Evolutionary conservation across 176 grass and related monocot species (phyloP), one percentile per base, ranked within the genome.

Genomic region (Paspalum vaginatum): DNA sequence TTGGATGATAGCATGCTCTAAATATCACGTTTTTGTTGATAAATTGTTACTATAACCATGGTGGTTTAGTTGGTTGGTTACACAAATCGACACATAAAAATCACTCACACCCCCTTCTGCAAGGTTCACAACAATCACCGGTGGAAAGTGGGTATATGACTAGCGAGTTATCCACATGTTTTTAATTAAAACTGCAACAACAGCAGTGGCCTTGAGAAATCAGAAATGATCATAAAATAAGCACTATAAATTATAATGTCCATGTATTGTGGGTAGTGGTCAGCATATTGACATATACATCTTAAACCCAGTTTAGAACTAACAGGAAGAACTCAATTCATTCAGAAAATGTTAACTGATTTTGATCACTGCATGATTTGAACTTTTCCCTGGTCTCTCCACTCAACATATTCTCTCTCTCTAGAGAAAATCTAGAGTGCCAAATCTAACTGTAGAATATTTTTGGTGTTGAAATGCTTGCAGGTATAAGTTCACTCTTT

Each of bases 401-500:
- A 20, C 12, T 61, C 11, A 52, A 43, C 16, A 18, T 71, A 18
- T 49, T 57, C 48, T 64, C 53, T 85, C 59, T 59, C 25, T 24
- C 60, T 65, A 16, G 45, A 50, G 59, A 79, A 50, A 24, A 32
- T 32, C 32, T 32, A 15, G 32, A 27, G 27, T 58, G 67, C 16
- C 32, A 74, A 61, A 80, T 41, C 15, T 89, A 57, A 89, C 77
- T 76, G 16, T 39, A 76, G 24, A 64, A 47, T 72, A 27, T 55
- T 17, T 17, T 63, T 38, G 11, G 24, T 41, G 57, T 65, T 48
- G 47, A 16, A 62, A 65, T 85, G 17, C 32, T 75, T 85, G 61
- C 84, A 99, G 96, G 96, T 99, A 99, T 74, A 95, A 93, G 77
- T 99, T 99, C 81, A 95, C 96, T 22, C 90, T 99, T 89, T 99